Evolutionary conservation across 768 basidiomycete species (phyloP).

Genomic region (Sporobolomyces pararoseus): DNA sequence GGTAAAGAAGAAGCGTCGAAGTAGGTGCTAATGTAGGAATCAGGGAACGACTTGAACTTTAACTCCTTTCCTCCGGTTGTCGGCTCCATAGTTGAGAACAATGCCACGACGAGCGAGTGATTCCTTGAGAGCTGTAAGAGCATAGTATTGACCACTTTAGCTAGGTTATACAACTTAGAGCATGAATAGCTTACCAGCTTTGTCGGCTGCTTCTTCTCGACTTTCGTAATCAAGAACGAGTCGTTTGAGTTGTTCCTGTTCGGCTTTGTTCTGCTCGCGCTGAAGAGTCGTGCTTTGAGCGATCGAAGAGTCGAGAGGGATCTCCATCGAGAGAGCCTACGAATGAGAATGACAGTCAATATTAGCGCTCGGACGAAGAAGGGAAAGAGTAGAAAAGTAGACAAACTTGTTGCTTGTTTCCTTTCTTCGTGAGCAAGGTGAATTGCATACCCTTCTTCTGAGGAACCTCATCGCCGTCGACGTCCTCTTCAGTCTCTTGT

Average conservation of each 20-base stretch:
- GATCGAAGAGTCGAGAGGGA: conserved; percentile 79
- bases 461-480: conserved; percentile 41
- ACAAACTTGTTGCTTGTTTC: conserved; percentile 82
- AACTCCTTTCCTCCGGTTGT: conserved; percentile 27
- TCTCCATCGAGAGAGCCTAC: conserved; percentile 83
- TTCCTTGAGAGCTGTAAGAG: conserved; percentile 34
- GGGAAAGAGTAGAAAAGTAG: no score
- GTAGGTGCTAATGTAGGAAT: no score
- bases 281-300: conserved; percentile 87
- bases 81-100: conserved; percentile 26
- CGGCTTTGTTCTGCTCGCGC: conserved; percentile 88
- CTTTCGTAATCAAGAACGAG: conserved; percentile 69
- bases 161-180: no score
- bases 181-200: conserved; percentile 40
- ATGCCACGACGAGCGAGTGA: conserved; percentile 30
- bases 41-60: conserved; percentile 29
- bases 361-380: neutral
- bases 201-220: conserved; percentile 38
- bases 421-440: conserved; percentile 84
- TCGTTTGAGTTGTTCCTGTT: conserved; percentile 95
- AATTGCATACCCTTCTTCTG: conserved; percentile 67
- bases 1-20: no score
- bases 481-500: conserved; percentile 27
- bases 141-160: no score
- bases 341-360: neutral